Percentiles rank a stretch among this genome's conserved stretches.
Evolutionary conservation across 495 filamentous ascomycete species (phyloP).

Genomic region (Xylaria longipes): DNA sequence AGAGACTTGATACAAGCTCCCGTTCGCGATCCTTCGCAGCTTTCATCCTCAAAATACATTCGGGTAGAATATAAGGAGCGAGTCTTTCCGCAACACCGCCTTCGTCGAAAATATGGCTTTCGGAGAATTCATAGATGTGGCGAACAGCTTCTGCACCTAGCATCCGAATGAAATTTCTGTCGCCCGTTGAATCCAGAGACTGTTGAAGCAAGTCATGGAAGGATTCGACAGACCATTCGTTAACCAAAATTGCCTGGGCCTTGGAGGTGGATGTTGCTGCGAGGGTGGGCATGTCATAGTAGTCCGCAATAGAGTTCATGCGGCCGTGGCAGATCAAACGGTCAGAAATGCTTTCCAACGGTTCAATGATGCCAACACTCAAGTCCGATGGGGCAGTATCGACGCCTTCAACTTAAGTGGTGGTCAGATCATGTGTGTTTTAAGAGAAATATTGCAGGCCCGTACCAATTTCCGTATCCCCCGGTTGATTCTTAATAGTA

Average conservation of each 20-base stretch:
- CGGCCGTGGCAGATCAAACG: slow-evolving; percentile 6
- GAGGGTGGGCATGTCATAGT: not conserved
- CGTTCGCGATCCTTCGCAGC: not conserved
- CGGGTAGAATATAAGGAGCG: not conserved
- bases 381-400: not conserved
- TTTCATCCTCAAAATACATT: not conserved
- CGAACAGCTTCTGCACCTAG: not conserved
- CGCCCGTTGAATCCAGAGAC: not conserved
- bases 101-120: not conserved
- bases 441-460: not conserved
- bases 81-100: not conserved
- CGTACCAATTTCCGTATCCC: not conserved
- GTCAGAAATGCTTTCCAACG: not conserved
- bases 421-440: not conserved
- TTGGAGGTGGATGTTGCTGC: not conserved
- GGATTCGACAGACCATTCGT: not conserved
- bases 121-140: not conserved
- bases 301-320: slow-evolving; percentile 8
- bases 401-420: not conserved
- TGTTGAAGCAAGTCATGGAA: not conserved
- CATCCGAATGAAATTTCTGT: not conserved
- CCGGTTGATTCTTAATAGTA: not conserved
- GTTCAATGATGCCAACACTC: not conserved
- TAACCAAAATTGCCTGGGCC: not conserved
- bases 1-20: not conserved